Conservation (phyloP, 2,329 filamentous ascomycete genomes). For the Ploettnerulaceae sp. region DNA sequence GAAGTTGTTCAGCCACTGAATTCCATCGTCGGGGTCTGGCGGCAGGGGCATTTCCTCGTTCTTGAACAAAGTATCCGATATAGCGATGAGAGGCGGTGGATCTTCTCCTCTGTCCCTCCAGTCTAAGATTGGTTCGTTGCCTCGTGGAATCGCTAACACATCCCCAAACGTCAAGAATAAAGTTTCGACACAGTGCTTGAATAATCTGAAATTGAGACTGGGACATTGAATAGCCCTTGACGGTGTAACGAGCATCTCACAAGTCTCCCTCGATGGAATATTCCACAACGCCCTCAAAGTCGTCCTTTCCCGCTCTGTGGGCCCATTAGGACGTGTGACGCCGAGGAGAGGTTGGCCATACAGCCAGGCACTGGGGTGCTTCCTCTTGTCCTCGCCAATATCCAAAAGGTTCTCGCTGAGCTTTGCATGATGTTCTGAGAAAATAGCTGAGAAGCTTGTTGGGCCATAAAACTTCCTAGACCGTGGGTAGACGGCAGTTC, state of each 20-base stretch:
- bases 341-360: conserved; percentile 27
- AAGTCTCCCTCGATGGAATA: conserved; percentile 26
- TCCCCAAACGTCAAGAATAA: conserved; percentile 25
- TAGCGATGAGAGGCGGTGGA: conserved; percentile 10
- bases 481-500: conserved; percentile 18
- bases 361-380: conserved; percentile 26
- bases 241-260: conserved; percentile 18
- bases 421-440: conserved; percentile 22
- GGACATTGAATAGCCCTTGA: conserved; percentile 7
- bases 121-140: conserved; percentile 1
- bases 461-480: conserved; percentile 29
- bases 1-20: conserved; percentile 30
- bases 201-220: conserved; percentile 20
- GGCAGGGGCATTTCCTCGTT: conserved; percentile 28
- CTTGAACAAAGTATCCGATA: conserved; percentile 26
- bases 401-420: conserved; percentile 23
- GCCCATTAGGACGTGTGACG: conserved; percentile 21
- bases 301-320: conserved; percentile 21
- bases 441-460: conserved; percentile 30
- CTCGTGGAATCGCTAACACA: conserved; percentile 19
- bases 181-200: conserved; percentile 21
- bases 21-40: conserved; percentile 25
- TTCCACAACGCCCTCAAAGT: conserved; percentile 26
- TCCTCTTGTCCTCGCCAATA: conserved; percentile 26
- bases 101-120: conserved; percentile 10